phyloP scores from a whole-genome alignment of 2,329 filamentous ascomycete genomes.

The Botrytis medusae region DNA sequence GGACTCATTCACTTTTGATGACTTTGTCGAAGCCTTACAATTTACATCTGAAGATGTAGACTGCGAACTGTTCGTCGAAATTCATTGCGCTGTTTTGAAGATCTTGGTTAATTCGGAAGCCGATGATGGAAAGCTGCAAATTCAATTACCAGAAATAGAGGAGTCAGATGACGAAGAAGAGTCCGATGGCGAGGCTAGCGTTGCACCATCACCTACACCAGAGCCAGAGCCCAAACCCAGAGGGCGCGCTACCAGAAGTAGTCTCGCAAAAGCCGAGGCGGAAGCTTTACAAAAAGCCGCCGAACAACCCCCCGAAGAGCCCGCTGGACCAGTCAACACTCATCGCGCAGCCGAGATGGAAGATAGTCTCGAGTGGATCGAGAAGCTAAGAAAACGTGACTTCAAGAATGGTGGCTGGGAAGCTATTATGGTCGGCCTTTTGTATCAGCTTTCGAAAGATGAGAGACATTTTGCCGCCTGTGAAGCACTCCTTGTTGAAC shows the following conservation, averaged over 20 bases:
- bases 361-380: conserved; percentile 75
- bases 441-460: conserved; percentile 80
- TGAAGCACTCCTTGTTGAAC: conserved; percentile 73
- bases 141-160: conserved; percentile 75
- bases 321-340: conserved; percentile 48
- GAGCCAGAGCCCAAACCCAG: conserved; percentile 69
- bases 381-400: conserved; percentile 77
- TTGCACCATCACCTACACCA: conserved; percentile 57
- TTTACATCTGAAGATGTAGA: conserved; percentile 71
- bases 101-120: conserved; percentile 74
- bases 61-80: conserved; percentile 84
- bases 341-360: conserved; percentile 78
- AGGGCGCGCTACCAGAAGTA: conserved; percentile 78
- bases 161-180: conserved; percentile 64
- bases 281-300: conserved; percentile 59
- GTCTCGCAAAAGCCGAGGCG: conserved; percentile 77
- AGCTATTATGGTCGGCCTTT: conserved; percentile 78
- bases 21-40: conserved; percentile 85
- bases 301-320: conserved; percentile 42
- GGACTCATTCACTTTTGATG: conserved; percentile 97
- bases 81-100: conserved; percentile 89
- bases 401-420: conserved; percentile 91
- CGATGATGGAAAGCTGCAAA: conserved; percentile 75
- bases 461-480: conserved; percentile 69
- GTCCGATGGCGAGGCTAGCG: conserved; percentile 56